Evolutionary conservation across 2,329 filamentous ascomycete species (phyloP), one percentile per base, ranked within the genome.

Genomic region (Fusarium pseudoanthophilum): DNA sequence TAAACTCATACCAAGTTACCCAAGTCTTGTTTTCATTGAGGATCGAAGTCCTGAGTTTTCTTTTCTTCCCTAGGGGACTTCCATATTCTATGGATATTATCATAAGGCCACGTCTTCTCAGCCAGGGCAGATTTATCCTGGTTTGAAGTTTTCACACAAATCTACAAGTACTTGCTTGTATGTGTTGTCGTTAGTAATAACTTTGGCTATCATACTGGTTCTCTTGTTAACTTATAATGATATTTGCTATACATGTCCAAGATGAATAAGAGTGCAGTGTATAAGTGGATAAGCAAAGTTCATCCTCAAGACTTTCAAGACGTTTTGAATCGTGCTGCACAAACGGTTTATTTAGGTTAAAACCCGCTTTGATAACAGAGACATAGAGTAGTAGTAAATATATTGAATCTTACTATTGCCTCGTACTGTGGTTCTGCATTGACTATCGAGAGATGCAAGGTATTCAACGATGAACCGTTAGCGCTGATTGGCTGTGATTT

Each of bases 401-500:
- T 28, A 26, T 18, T 58, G 15, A 2, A 28, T 20, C 37, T n/a
- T 9, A 24, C 30, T 28, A 14, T 37, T 32, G 7, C 16, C 21
- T 8, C 11, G 14, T 20, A 13, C 14, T n/a, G 14, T 28, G 32
- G 34, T 59, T 34, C 20, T 64, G 16, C 36, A 11, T 26, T 61
- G 32, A 21, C 21, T 16, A 49, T 28, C 9, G 14, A 48, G 34
- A 58, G 26, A 26, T 56, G 16, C 16, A 36, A 36, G 34, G 34
- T 36, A 18, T 56, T 26, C 8, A 62, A 30, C 32, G 7, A 6
- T 46, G 37, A 51, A 51, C 20, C 1, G 30, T 37, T 24, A 69
- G 36, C 52, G 64, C 63, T 74, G 46, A 74, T 74, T 74, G 71
- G 71, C 11, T 51, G 39, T 15, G 13, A 36, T 30, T 16, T 18